A percentile compares a stretch with the other conserved stretches of the same genome.
Conservation (phyloP, 306 rosid species). For the Rosa multiflora region DNA sequence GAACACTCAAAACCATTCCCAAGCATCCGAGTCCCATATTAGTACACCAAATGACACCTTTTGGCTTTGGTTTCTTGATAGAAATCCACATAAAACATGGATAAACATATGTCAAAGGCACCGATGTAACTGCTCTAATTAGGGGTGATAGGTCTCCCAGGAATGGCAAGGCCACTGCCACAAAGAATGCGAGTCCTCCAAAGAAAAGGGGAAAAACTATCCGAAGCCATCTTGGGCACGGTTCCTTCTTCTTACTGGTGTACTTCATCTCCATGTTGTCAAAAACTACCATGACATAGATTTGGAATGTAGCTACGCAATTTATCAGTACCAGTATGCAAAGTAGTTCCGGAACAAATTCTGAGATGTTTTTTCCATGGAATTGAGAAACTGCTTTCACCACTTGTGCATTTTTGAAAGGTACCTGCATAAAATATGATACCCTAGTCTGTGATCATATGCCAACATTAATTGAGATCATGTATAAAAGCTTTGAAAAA, state of each 20-base stretch:
- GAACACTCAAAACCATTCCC: constrained; percentile 45
- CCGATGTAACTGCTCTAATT: constrained; percentile 46
- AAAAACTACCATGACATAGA: constrained; percentile 56
- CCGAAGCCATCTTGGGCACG: constrained; percentile 37
- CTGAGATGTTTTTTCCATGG: constrained; percentile 37
- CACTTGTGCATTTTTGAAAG: constrained; percentile 28
- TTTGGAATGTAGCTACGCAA: constrained; percentile 51
- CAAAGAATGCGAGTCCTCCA: constrained; percentile 50
- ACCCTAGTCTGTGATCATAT: not conserved
- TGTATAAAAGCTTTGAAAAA: not conserved
- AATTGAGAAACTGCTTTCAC: constrained; percentile 39
- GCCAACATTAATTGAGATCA: not conserved
- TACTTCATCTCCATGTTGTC: constrained; percentile 58
- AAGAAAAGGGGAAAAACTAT: constrained; percentile 39
- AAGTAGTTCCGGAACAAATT: constrained; percentile 37
- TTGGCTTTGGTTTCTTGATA: constrained; percentile 47
- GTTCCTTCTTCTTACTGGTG: constrained; percentile 40
- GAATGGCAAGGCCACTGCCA: constrained; percentile 63
- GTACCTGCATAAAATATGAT: constrained; percentile 34
- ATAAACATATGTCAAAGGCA: constrained; percentile 64
- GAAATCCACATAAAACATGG: constrained; percentile 84
- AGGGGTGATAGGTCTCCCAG: constrained; percentile 45
- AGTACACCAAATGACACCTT: constrained; percentile 34
- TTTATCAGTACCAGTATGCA: constrained; percentile 41
- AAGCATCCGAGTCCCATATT: constrained; percentile 50